These are phyloP conservation scores for Penicillium sp. DNA, from an alignment of 2,329 filamentous ascomycete genomes.

Conservation along the genomic window DNA sequence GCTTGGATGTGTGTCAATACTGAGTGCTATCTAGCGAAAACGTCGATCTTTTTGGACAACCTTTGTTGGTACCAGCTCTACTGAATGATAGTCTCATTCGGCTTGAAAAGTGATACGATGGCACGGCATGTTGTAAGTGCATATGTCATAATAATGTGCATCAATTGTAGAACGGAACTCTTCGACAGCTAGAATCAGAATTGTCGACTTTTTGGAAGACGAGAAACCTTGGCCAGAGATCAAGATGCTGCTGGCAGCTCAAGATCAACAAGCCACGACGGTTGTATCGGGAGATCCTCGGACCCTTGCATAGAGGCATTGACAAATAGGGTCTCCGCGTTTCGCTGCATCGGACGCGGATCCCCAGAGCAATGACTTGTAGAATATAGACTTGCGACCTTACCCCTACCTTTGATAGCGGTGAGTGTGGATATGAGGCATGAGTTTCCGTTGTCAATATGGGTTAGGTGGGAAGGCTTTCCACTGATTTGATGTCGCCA, in stretches of 20 bases:
- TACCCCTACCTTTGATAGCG: not conserved
- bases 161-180: too few species aligned
- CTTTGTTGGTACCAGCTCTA: too few species aligned
- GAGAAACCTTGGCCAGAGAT: too few species aligned
- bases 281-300: not conserved
- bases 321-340: conserved; percentile 59
- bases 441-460: conserved; percentile 48
- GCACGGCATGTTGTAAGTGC: too few species aligned
- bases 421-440: conserved; percentile 31
- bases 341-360: conserved; percentile 33
- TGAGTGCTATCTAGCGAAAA: too few species aligned
- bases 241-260: not conserved
- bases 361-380: conserved; percentile 45
- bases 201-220: too few species aligned
- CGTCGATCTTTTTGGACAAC: too few species aligned
- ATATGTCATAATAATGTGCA: too few species aligned
- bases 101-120: too few species aligned
- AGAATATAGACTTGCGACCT: conserved; percentile 23
- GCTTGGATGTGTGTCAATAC: too few species aligned
- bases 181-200: too few species aligned
- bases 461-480: conserved; percentile 48
- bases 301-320: conserved; percentile 58
- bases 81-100: too few species aligned
- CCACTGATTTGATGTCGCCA: conserved; percentile 48
- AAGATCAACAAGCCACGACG: not conserved